A percentile compares a stretch with the other conserved stretches of the same genome.
Conservation (phyloP, 495 filamentous ascomycete genomes). For the Rusavskia elegans region DNA sequence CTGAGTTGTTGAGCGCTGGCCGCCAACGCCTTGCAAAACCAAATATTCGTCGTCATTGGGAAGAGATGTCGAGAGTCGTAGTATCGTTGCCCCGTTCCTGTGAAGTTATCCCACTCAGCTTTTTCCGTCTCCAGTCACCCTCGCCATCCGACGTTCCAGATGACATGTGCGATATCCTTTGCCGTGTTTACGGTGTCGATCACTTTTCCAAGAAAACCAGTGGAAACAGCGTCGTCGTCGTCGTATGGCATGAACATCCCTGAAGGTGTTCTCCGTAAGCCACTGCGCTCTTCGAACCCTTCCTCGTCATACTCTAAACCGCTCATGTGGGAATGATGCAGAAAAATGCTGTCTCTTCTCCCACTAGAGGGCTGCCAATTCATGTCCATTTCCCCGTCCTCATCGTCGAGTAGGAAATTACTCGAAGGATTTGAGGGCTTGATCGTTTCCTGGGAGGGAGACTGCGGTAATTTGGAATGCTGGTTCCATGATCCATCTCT, state of each 20-base stretch:
- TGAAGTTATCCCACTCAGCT: neutral
- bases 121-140: conserved; percentile 26
- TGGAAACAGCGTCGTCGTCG: conserved; percentile 40
- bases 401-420: conserved; percentile 58
- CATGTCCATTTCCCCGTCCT: conserved; percentile 41
- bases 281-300: conserved; percentile 25
- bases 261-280: conserved; percentile 54
- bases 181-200: conserved; percentile 94
- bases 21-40: neutral
- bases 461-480: conserved; percentile 37
- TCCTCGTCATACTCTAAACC: conserved; percentile 4
- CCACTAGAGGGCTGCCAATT: conserved; percentile 28
- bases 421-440: conserved; percentile 53
- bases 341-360: conserved; percentile 11
- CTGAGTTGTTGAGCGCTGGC: neutral
- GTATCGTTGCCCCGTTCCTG: neutral
- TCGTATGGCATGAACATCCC: conserved; percentile 79
- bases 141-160: conserved; percentile 97
- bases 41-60: neutral
- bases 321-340: conserved; percentile 4
- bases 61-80: neutral
- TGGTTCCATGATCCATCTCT: conserved; percentile 30
- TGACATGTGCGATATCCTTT: conserved; percentile 86
- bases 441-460: conserved; percentile 63
- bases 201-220: conserved; percentile 60